Base-by-base conservation (phyloP, 2,329 filamentous ascomycete genomes). In the Penicillium thymicola region DNA sequence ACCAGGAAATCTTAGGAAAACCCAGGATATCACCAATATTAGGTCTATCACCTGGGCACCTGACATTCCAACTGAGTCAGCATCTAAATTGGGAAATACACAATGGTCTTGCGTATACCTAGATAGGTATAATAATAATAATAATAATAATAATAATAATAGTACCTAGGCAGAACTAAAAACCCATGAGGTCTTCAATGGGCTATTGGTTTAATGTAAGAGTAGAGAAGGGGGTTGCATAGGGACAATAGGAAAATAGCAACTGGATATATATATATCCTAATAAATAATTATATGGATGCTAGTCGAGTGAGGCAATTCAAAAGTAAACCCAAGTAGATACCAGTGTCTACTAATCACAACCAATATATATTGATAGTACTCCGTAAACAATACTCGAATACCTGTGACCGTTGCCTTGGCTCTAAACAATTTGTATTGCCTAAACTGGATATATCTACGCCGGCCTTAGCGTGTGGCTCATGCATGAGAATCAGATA, bases 1-100 rank as follows among this genome's bases (percentile, higher is more conserved):
- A 30, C 30, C 21, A 34, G 42, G 11, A 18, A 30, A 28, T 32
- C 13, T 13, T 13, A 30, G n/a, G 42, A 23, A 25, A 23, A 8
- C 13, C n/a, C 8, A 46, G 13, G 21, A 25, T 25, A 25, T 36
- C 25, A 21, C 11, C 21, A 6, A 43, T 30, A 43, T 51, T 21
- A 42, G 10, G 30, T 32, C 13, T 32, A 32, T 32, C 30, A 34
- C 32, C 32, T 16, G 32, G 13, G 14, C 40, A 51, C 30, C 38
- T 28, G 21, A 44, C 49, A 51, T 51, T 51, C 49, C 40, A 44
- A 36, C 49, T 45, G 49, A 51, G 21, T 51, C 38, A 51, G 49
- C 49, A 21, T 27, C 28, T 23, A 44, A 2, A 1, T 44, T 7
- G 9, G 27, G 18, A 41, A 28, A 42, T 32, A 46, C 30, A 18